Evolutionary conservation across 768 basidiomycete species (phyloP).

Genomic region (Porphyrellus cyaneotinctus): DNA sequence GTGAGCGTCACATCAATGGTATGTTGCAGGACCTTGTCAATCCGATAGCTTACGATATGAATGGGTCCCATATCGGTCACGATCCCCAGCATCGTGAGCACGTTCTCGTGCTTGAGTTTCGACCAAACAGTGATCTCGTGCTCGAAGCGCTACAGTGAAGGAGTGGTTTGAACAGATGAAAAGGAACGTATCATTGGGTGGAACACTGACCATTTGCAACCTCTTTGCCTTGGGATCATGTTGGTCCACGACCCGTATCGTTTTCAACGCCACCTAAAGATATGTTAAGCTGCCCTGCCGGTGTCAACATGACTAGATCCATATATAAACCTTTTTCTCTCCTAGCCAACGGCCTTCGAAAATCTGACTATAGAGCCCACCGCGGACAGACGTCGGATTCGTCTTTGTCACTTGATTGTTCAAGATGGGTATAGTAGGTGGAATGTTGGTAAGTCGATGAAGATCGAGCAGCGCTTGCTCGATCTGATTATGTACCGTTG

Average conservation of each 20-base stretch:
- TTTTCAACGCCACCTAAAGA: conserved; percentile 54
- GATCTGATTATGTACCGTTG: conserved; percentile 35
- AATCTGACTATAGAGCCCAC: conserved; percentile 53
- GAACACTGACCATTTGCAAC: conserved; percentile 31
- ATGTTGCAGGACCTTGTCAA: neutral
- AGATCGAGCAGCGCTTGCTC: conserved; percentile 45
- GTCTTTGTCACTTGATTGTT: conserved; percentile 48
- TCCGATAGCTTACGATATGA: conserved; percentile 38
- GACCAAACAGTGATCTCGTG: conserved; percentile 56
- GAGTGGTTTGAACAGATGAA: neutral
- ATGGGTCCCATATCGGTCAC: conserved; percentile 51
- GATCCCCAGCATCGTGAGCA: conserved; percentile 49
- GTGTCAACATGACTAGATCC: neutral
- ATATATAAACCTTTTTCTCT: conserved; percentile 42
- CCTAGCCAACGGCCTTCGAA: conserved; percentile 53
- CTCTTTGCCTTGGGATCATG: conserved; percentile 41
- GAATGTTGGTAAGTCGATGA: conserved; percentile 48
- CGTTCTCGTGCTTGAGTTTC: conserved; percentile 44
- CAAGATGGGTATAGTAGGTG: conserved; percentile 49
- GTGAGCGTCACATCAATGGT: neutral
- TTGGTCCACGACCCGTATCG: conserved; percentile 44
- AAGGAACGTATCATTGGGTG: neutral
- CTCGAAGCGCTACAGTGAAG: conserved; percentile 44
- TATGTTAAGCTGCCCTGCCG: neutral
- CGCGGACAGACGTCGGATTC: conserved; percentile 37